Evolutionary conservation across 768 basidiomycete genomes (phyloP), one percentile per base, ranked within the genome.

Genomic region (Pisolithus albus): DNA sequence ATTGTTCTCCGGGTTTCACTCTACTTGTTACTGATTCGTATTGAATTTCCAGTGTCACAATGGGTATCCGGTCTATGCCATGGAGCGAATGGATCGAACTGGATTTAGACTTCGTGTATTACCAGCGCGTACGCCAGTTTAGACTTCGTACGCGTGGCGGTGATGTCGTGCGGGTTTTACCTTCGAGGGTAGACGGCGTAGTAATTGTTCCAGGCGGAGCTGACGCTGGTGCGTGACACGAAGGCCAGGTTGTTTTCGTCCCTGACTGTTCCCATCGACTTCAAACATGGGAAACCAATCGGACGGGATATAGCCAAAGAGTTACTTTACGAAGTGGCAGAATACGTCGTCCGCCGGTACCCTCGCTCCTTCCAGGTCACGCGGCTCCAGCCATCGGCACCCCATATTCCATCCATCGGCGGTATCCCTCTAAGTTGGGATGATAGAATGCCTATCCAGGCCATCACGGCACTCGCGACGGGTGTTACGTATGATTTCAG

Each of bases 31-130:
- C 37, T 36, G 15, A 41, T 21, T 13, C 26, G 23, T 44, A 3
- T 44, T 28, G 21, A 16, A 26, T 26, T 26, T 15, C 15, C 46
- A 86, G 84, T 55, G 75, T 86, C 19, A 87, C 83, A 28, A 87
- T 87, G 85, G 85, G 82, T 54, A 79, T 86, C 57, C 76, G 82
- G 23, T 72, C 65, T 45, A 86, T 89, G 84, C 72, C 30, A 4
- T 36, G 46, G 46, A 73, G 75, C 38, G 79, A 83, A 49, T 88
- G 86, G 86, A 80, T 88, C 43, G 83, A 87, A 70, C 72, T 86
- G 30, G 86, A 86, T 63, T 72, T 75, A 50, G 69, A 78, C 50
- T 84, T 80, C 59, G 61, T 69, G 11, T 57, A 59, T 26, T 83
- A 83, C 59, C 78, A 86, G 61, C 70, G 67, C 11, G 81, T 91